Percentiles rank a stretch among this genome's conserved stretches.
Conservation (phyloP, 441 rosid genomes). For the Pelargonium fulgidum region DNA sequence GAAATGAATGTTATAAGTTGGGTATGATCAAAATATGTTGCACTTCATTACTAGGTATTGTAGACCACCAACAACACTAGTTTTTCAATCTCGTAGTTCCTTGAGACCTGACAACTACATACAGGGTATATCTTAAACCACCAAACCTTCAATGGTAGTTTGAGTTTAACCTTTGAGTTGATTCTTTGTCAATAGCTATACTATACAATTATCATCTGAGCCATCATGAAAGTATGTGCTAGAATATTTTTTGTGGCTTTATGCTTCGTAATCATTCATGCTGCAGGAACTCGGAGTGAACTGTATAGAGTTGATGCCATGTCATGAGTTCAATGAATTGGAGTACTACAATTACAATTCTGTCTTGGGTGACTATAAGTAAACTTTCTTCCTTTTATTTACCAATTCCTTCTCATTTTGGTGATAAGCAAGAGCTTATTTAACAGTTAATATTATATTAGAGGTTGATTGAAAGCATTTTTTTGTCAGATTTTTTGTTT, state of each 20-base stretch:
- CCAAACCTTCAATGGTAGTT: neutral
- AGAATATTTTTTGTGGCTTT: slow-evolving; percentile 4
- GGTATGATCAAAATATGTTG: neutral
- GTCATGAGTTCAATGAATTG: slow-evolving; percentile 94
- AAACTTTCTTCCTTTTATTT: slow-evolving; percentile 25
- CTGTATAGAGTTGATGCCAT: slow-evolving; percentile 95
- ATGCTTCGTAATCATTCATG: slow-evolving; percentile 24
- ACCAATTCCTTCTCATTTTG: neutral
- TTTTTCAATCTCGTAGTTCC: neutral
- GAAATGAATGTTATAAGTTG: neutral
- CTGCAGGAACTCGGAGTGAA: slow-evolving; percentile 90
- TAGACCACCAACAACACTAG: neutral
- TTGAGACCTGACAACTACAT: neutral
- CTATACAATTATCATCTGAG: slow-evolving; percentile 12
- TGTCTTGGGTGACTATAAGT: slow-evolving; percentile 71
- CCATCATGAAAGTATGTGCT: slow-evolving; percentile 8
- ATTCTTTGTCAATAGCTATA: neutral
- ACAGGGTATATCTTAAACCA: neutral
- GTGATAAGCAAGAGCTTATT: slow-evolving; percentile 9
- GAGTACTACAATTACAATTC: slow-evolving; percentile 86
- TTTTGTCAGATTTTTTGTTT: neutral
- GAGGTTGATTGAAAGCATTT: neutral
- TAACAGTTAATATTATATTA: neutral
- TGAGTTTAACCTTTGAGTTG: neutral
- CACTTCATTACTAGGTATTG: neutral